phyloP scores from a whole-genome alignment of 768 basidiomycete genomes.

The Leccinum sublutescens region DNA sequence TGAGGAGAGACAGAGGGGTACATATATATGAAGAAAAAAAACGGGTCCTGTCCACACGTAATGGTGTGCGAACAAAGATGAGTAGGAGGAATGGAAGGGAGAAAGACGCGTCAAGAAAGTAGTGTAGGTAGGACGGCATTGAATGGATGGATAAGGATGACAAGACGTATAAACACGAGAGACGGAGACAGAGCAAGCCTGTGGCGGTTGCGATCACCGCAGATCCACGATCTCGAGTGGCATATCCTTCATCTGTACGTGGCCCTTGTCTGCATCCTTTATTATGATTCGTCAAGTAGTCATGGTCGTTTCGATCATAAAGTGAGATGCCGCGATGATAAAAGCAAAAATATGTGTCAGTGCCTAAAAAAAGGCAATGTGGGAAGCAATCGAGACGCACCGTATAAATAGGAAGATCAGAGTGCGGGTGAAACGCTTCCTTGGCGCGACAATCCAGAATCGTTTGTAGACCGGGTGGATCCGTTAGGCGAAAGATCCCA shows the following conservation, averaged over 20 bases:
- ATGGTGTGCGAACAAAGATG: not conserved
- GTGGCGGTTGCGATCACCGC: constrained; percentile 34
- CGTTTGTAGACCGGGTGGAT: constrained; percentile 77
- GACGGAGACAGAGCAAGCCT: not conserved
- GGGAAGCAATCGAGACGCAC: constrained; percentile 43
- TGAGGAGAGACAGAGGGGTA: not conserved
- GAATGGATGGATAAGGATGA: not conserved
- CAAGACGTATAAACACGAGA: not conserved
- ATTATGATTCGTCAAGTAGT: not conserved
- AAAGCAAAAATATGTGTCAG: not conserved
- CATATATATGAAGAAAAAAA: constrained; percentile 15
- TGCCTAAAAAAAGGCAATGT: not conserved
- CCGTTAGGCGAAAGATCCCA: constrained; percentile 87
- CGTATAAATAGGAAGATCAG: constrained; percentile 82
- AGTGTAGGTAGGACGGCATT: not conserved
- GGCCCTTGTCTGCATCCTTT: constrained; percentile 82
- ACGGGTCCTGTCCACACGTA: not conserved
- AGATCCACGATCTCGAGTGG: constrained; percentile 84
- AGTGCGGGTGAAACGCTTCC: constrained; percentile 86
- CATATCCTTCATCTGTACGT: constrained; percentile 74
- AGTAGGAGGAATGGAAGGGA: not conserved
- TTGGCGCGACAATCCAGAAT: constrained; percentile 66
- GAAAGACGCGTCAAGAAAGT: constrained; percentile 1
- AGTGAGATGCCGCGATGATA: not conserved
- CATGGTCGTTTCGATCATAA: not conserved